Evolutionary conservation across 306 rosid genomes (phyloP), one percentile per base, ranked within the genome.

Genomic region (Prunus campanulata): DNA sequence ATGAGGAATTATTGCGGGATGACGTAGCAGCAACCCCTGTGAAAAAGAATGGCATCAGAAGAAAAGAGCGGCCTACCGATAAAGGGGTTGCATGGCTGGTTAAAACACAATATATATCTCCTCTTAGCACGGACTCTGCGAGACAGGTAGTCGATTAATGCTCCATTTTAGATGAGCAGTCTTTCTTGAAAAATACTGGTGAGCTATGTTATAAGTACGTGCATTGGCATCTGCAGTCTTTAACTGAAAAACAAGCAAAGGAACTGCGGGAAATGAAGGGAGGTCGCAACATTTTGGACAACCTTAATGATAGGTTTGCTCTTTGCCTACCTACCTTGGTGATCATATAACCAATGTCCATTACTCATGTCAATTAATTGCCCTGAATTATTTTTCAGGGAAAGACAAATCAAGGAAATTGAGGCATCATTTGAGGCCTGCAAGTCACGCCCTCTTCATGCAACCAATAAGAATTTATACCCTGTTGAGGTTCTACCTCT

Each of bases 41-140:
- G 20, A 95, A 92, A 75, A 92, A 87, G 59, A 89, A 93, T 73
- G 99, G 99, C 79, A 90, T 95, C 60, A 92, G 78, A 80, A 92
- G 88, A 68, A 95, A 95, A 83, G 99, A 95, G 44, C 81, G 99
- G 71, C 99, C 99, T 19, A 95, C 99, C 27, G 99, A 95, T 85
- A 89, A 95, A 88, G 99, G 99, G 60, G 97, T 95, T 81, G 97
- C 99, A 48, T 95, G 99, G 99, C 96, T 95, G 54, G 99, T 95
- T 60, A 95, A 95, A 86, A 95, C 99, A 48, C 99, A 95, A 73
- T 95, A 95, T 84, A 95, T 95, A 77, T 95, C 99, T 79, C 93
- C 99, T 79, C 81, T 95, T 78, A 95, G 99, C 90, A 88, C 74
- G 81, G 99, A 95, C 64, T 92, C 99, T 0, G 22, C 98, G 3